Evolutionary conservation across 805 yeast species (phyloP).

Genomic region (Candida patagonica): DNA sequence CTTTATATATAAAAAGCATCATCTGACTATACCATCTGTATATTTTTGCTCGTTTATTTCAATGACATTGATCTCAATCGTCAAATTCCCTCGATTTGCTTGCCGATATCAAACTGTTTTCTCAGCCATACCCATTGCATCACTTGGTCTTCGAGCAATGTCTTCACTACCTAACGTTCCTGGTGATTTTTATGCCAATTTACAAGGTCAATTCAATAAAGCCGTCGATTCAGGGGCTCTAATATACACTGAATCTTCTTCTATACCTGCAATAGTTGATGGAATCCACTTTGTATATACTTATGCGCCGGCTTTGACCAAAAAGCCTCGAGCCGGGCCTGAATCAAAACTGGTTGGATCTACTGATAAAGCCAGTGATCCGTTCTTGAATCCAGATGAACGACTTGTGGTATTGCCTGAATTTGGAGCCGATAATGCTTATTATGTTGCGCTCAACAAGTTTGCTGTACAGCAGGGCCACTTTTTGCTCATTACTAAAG

Average conservation of each 20-base stretch:
- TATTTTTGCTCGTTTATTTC: too few species aligned
- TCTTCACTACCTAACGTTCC: slow-evolving; percentile 1
- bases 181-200: neutral
- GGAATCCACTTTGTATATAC: slow-evolving; percentile 27
- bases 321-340: slow-evolving; percentile 24
- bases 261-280: slow-evolving; percentile 25
- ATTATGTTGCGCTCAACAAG: slow-evolving; percentile 70
- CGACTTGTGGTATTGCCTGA: slow-evolving; percentile 52
- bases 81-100: too few species aligned
- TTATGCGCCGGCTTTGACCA: slow-evolving; percentile 28
- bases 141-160: too few species aligned
- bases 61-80: too few species aligned
- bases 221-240: slow-evolving; percentile 43
- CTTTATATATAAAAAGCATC: too few species aligned
- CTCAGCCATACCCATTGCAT: too few species aligned
- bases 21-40: too few species aligned
- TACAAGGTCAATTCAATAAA: slow-evolving; percentile 19
- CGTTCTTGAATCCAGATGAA: slow-evolving; percentile 75
- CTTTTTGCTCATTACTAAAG: slow-evolving; percentile 66
- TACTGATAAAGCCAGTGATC: slow-evolving; percentile 33
- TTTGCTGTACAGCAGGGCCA: slow-evolving; percentile 79
- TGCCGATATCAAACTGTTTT: too few species aligned
- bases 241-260: slow-evolving; percentile 42
- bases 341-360: slow-evolving; percentile 3
- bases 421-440: slow-evolving; percentile 37